phyloP scores from a whole-genome alignment of 169 alveolate genomes.

The Plasmodium inui region DNA sequence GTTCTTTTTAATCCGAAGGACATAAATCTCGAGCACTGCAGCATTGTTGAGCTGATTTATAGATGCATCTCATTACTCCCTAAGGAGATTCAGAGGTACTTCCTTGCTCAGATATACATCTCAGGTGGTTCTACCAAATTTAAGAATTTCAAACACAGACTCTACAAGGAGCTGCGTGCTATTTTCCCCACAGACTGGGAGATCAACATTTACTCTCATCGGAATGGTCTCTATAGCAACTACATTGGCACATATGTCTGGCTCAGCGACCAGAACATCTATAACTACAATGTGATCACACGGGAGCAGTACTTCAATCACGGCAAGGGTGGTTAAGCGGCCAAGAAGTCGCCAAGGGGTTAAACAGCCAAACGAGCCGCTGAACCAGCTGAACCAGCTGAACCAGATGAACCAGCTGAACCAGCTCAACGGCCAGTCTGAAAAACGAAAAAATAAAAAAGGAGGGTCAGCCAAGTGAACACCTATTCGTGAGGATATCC shows the following conservation, averaged over 20 bases:
- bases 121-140: constrained; percentile 84
- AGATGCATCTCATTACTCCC: constrained; percentile 82
- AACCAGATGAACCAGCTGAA: too few relatives aligned
- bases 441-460: neutral
- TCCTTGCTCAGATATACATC: constrained; percentile 78
- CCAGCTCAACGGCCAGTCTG: neutral
- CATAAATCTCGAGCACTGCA: constrained; percentile 79
- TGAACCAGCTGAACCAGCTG: too few relatives aligned
- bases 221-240: constrained; percentile 61
- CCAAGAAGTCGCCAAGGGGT: neutral
- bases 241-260: constrained; percentile 73
- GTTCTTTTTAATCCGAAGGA: constrained; percentile 82
- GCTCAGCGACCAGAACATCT: constrained; percentile 57
- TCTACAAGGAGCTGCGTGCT: constrained; percentile 79
- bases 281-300: constrained; percentile 49
- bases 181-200: constrained; percentile 78
- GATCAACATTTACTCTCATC: constrained; percentile 68
- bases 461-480: neutral
- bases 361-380: neutral
- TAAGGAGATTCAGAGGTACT: constrained; percentile 77
- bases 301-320: constrained; percentile 43
- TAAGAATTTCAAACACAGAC: constrained; percentile 79
- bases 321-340: neutral
- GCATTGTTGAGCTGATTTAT: constrained; percentile 80
- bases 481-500: neutral